Conservation (phyloP, 176 grass and related monocot genomes). For the Ampelocalamus luodianensis region DNA sequence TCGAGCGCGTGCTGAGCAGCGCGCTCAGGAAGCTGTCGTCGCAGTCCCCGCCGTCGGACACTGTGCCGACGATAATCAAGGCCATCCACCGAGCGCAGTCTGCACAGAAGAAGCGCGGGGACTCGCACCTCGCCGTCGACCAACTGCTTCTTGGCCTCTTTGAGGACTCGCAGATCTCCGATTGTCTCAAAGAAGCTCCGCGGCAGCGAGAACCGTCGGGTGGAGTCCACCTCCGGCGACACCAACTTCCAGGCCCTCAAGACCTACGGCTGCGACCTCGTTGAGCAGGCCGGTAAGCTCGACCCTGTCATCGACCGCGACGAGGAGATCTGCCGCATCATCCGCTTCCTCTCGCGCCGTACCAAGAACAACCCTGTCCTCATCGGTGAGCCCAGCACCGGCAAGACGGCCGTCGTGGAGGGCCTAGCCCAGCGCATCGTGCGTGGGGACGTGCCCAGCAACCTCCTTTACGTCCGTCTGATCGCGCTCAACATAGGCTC, state of each 20-base stretch:
- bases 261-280: conserved; percentile 69
- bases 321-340: conserved; percentile 73
- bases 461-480: too few species aligned
- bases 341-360: too few species aligned
- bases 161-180: conserved; percentile 71
- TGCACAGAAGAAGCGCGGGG: conserved; percentile 64
- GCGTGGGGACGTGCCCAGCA: too few species aligned
- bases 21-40: conserved; percentile 70
- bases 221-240: conserved; percentile 70
- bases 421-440: too few species aligned
- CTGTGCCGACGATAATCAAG: conserved; percentile 66
- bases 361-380: too few species aligned
- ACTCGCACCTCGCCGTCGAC: conserved; percentile 79
- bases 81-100: conserved; percentile 73
- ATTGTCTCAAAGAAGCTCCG: conserved; percentile 76
- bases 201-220: conserved; percentile 53
- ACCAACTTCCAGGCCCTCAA: conserved; percentile 79
- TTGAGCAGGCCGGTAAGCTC: conserved; percentile 69
- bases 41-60: conserved; percentile 65
- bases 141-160: conserved; percentile 69
- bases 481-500: too few species aligned
- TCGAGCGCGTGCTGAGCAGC: conserved; percentile 57
- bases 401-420: too few species aligned
- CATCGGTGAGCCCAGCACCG: too few species aligned
- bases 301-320: conserved; percentile 76